Evolutionary conservation across 345 rosid genomes (phyloP).

Genomic region (Melaleuca quinquenervia): DNA sequence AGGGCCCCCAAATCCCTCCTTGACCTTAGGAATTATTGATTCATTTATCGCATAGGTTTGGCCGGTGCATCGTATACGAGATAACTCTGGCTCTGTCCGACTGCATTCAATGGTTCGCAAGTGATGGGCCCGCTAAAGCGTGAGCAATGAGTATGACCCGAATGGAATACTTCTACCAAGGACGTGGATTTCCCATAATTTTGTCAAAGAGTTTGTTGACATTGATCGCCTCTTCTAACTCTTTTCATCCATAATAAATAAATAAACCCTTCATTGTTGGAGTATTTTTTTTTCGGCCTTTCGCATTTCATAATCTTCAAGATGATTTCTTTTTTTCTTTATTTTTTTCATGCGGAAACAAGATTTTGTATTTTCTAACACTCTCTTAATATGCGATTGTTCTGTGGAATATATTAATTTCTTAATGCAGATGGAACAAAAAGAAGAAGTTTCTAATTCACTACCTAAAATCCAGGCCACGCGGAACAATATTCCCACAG

Average conservation of each 20-base stretch:
- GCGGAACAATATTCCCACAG: not conserved
- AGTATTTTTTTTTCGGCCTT: too few species aligned
- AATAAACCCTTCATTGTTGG: too few species aligned
- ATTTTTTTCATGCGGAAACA: rapidly evolving
- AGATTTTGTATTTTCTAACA: not conserved
- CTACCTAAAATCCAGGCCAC: too few species aligned
- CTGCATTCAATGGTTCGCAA: rapidly evolving
- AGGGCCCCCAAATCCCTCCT: too few species aligned
- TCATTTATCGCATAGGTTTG: too few species aligned
- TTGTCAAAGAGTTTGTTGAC: too few species aligned
- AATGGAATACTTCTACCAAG: rapidly evolving
- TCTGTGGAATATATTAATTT: too few species aligned
- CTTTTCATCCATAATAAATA: too few species aligned
- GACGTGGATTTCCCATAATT: too few species aligned
- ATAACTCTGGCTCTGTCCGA: not conserved
- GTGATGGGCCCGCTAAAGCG: rapidly evolving
- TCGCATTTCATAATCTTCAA: not conserved
- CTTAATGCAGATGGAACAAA: too few species aligned
- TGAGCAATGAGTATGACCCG: rapidly evolving
- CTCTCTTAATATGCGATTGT: not conserved
- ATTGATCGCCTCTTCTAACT: too few species aligned
- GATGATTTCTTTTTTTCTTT: not conserved
- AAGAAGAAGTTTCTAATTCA: too few species aligned
- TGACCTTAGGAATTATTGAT: not conserved
- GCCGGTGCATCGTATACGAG: not conserved